Base-by-base conservation (phyloP, 2,329 filamentous ascomycete genomes). In the Seiridium cupressi region DNA sequence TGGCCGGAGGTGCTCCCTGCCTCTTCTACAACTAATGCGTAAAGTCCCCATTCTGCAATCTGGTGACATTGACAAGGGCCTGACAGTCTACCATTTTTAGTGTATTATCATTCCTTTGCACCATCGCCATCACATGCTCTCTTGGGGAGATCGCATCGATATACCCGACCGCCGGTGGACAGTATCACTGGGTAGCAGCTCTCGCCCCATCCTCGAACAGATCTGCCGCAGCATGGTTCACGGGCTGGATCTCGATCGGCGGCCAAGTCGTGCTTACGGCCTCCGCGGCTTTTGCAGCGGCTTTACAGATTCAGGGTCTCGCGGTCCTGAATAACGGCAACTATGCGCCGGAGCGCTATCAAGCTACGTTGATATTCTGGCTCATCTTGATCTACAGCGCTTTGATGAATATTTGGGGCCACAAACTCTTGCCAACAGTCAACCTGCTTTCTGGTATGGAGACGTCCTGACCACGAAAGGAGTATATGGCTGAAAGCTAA, bases 361-460 rank as follows among this genome's bases (percentile, higher is more conserved):
- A 78, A 26, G 79, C 77, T 0, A 77, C 81, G 72, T 62, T 82
- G 0, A 76, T 82, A 48, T 80, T 81, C 63, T 81, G 79, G 78
- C 70, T 75, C 1, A 63, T 80, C 0, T 61, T 80, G 5, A 35
- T 70, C 0, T 80, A 78, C 51, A 70, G 72, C 0, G 63, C 73
- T 4, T 63, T 64, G 0, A 59, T 79, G 36, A 82, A 82, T 31
- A 75, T 81, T 5, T 80, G 72, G 70, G 78, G 77, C 0, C 69
- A 70, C 0, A 73, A 63, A 32, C 55, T 74, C 0, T 64, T 80
- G 3, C 77, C 77, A 0, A 69, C 72, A 0, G 68, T 72, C 1
- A 80, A 79, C 66, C 4, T 69, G 65, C 0, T 62, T 58, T 70
- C 10, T 63, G 71, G 71, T 55, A 32, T 26, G 2, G 18, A 26